A percentile compares a stretch with the other conserved stretches of the same genome.
phyloP scores from a whole-genome alignment of 352 stramenopile species.

The Globisporangium emineosum region DNA sequence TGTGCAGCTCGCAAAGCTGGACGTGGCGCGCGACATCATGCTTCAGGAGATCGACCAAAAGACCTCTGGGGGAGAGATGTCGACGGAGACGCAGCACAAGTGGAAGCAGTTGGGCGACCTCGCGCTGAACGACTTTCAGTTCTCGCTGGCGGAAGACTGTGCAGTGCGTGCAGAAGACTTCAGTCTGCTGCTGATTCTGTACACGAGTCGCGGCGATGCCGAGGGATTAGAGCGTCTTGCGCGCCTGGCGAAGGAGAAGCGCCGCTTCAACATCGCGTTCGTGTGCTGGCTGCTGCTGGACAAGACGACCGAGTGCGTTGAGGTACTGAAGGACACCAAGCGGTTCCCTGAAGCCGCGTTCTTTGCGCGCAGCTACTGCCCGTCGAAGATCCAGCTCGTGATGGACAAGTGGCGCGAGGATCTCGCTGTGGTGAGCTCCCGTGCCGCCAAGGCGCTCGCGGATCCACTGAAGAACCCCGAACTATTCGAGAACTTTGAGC shows the following conservation, averaged over 20 bases:
- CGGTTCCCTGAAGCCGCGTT: slow-evolving; percentile 97
- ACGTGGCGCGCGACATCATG: slow-evolving; percentile 94
- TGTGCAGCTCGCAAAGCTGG: slow-evolving; percentile 95
- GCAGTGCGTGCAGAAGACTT: slow-evolving; percentile 95
- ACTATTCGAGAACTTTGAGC: slow-evolving; percentile 95
- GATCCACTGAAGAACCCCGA: slow-evolving; percentile 91
- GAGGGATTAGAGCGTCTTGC: slow-evolving; percentile 90
- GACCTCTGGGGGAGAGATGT: slow-evolving; percentile 76
- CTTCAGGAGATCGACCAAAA: slow-evolving; percentile 82
- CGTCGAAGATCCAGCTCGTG: slow-evolving; percentile 93
- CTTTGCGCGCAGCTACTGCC: slow-evolving; percentile 97
- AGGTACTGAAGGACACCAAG: slow-evolving; percentile 94
- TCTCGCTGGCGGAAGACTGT: slow-evolving; percentile 94
- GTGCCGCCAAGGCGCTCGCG: slow-evolving; percentile 94
- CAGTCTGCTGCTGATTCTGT: slow-evolving; percentile 95
- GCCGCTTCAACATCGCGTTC: slow-evolving; percentile 96
- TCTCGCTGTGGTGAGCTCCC: slow-evolving; percentile 76
- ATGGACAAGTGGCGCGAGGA: slow-evolving; percentile 97
- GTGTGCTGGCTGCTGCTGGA: slow-evolving; percentile 94
- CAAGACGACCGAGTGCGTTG: slow-evolving; percentile 94
- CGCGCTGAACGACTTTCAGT: slow-evolving; percentile 91
- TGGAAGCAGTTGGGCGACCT: slow-evolving; percentile 97
- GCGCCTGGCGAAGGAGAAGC: slow-evolving; percentile 77
- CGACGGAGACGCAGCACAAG: slow-evolving; percentile 95
- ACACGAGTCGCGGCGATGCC: slow-evolving; percentile 94